phyloP scores from a whole-genome alignment of 495 filamentous ascomycete genomes.

The Lophiostoma macrostomum region DNA sequence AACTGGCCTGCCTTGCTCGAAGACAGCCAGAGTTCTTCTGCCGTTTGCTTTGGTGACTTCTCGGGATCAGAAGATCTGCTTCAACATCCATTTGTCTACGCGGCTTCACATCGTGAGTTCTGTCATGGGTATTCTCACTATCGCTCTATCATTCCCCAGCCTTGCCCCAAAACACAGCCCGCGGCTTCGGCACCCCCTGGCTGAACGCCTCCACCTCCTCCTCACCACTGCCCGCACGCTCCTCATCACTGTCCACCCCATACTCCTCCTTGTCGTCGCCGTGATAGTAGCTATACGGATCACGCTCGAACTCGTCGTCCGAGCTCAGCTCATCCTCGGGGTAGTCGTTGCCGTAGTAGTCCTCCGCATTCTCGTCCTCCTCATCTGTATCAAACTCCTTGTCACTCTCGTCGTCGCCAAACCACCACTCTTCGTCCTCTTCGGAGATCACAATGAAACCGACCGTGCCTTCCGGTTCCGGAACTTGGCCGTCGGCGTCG shows the following conservation, averaged over 20 bases:
- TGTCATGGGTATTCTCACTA: no score
- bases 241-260: constrained; percentile 47
- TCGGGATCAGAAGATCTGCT: no score
- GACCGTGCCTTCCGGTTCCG: constrained; percentile 38
- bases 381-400: constrained; percentile 46
- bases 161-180: no score
- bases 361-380: constrained; percentile 51
- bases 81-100: no score
- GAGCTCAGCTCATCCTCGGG: constrained; percentile 62
- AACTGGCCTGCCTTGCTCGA: no score
- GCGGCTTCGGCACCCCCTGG: no score
- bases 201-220: no score
- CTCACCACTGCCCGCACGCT: no score
- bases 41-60: no score
- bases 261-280: constrained; percentile 58
- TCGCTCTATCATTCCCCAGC: no score
- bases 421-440: constrained; percentile 54
- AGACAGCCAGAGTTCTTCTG: no score
- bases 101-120: no score
- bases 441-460: constrained; percentile 61
- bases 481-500: constrained; percentile 1
- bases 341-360: constrained; percentile 65
- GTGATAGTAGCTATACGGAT: constrained; percentile 49
- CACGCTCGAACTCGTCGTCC: constrained; percentile 55
- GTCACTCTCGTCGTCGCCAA: constrained; percentile 61